Conservation (phyloP, 768 basidiomycete species). For the Leccinellum albellum region DNA sequence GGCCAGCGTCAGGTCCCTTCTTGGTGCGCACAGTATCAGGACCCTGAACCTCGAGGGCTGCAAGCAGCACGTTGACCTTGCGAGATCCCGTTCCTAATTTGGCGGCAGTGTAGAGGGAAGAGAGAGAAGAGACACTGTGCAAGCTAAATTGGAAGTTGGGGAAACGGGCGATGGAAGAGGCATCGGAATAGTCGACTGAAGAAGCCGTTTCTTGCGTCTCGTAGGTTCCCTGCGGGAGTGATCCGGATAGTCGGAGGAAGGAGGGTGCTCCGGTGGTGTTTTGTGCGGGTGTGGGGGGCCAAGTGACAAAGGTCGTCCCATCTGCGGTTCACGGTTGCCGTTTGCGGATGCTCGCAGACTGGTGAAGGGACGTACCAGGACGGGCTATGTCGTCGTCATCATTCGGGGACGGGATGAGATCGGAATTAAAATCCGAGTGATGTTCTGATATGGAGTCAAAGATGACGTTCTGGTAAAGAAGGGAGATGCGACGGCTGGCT, state of each 20-base stretch:
- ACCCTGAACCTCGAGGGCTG: constrained; percentile 72
- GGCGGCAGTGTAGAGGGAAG: constrained; percentile 31
- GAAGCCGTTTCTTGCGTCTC: constrained; percentile 43
- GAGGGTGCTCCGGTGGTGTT: constrained; percentile 20
- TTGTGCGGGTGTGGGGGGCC: constrained; percentile 47
- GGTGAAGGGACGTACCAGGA: constrained; percentile 12
- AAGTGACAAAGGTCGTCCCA: constrained; percentile 51
- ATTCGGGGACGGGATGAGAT: constrained; percentile 14
- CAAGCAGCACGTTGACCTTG: constrained; percentile 60
- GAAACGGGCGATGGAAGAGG: constrained; percentile 69
- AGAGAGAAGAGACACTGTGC: constrained; percentile 52
- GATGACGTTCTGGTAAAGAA: constrained; percentile 69
- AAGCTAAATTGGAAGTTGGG: constrained; percentile 73
- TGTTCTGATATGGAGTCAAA: constrained; percentile 47
- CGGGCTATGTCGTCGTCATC: constrained; percentile 15
- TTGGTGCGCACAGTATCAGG: constrained; percentile 66
- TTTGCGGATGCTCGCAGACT: constrained; percentile 4
- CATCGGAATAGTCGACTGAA: constrained; percentile 57
- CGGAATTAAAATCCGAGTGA: constrained; percentile 26
- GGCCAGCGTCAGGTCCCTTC: constrained; percentile 66
- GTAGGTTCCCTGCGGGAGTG: constrained; percentile 27
- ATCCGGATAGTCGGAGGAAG: constrained; percentile 29
- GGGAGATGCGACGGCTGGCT: constrained; percentile 65
- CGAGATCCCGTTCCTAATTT: constrained; percentile 35
- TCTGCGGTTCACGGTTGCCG: constrained; percentile 27